Evolutionary conservation across 2,329 filamentous ascomycete species (phyloP), one percentile per base, ranked within the genome.

Genomic region (Atkinsonella texensis): DNA sequence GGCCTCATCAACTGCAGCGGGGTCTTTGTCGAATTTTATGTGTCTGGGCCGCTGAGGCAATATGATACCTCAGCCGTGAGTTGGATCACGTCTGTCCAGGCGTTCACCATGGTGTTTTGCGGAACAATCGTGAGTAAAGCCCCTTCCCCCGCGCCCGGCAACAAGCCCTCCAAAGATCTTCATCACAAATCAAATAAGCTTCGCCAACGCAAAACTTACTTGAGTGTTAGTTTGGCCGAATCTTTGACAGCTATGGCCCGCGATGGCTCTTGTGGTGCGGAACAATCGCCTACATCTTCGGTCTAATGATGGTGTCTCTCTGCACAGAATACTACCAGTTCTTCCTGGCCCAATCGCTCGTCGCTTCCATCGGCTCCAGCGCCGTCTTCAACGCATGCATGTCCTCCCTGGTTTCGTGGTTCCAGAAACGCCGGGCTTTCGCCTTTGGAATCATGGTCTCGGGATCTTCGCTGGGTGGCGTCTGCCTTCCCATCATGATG

Each of bases 241-340:
- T 84, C 11, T 85, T 79, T 58, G 84, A 88, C 63, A 77, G 72
- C 55, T 78, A 79, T 56, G 84, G 84, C 1, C 81, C 84, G 0
- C 72, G 73, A 40, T 76, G 70, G 53, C 68, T 87, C 4, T 66
- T 84, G 13, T 55, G 75, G 17, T 58, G 66, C 49, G 81, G 81
- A 32, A 74, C 73, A 4, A 58, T 82, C 53, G 62, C 76, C 52
- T 79, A 83, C 62, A 71, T 85, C 55, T 77, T 85, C 45, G 77
- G 79, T 23, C 64, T 85, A 5, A 83, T 85, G 77, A 82, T 84
- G 79, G 71, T 77, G 0, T 76, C 71, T 8, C 63, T 84, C 8
- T 59, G 60, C n/a, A 65, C 55, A 0, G 51, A 69, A 42, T 72
- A 71, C 57, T 71, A 67, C 47, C 69, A 72, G 44, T 63, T 72